Conservation (phyloP, 2,329 filamentous ascomycete species). For the Golovinomyces cichoracearum region DNA sequence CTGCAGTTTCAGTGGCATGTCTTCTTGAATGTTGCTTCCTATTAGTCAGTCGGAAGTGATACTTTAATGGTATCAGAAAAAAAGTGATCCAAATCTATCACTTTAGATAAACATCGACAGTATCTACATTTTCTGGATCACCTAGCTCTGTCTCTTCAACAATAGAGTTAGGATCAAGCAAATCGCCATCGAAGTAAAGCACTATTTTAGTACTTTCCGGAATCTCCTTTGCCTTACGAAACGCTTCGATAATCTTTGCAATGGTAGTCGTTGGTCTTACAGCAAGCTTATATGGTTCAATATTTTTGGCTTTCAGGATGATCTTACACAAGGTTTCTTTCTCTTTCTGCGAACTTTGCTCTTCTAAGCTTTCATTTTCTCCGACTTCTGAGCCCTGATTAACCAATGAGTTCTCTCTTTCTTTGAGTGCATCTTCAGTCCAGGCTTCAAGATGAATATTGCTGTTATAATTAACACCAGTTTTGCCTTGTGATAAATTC, state of each 20-base stretch:
- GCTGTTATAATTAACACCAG: conserved; percentile 23
- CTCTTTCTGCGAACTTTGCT: conserved; percentile 8
- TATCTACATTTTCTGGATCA: conserved; percentile 48
- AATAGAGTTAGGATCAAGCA: conserved; percentile 30
- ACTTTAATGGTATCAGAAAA: background rate
- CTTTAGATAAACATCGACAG: conserved; percentile 34
- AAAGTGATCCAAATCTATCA: conserved; percentile 1
- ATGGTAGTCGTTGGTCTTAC: conserved; percentile 31
- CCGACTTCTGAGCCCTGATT: conserved; percentile 4
- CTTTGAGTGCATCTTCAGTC: conserved; percentile 35
- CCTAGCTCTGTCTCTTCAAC: conserved; percentile 45
- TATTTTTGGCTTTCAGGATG: conserved; percentile 26
- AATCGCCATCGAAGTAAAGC: conserved; percentile 52
- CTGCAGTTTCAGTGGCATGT: too few relatives aligned
- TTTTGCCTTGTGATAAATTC: conserved; percentile 10
- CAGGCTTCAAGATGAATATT: conserved; percentile 54
- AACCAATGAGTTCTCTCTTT: conserved; percentile 8
- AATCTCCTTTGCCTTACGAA: conserved; percentile 28
- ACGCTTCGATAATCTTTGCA: conserved; percentile 34
- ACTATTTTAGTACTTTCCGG: conserved; percentile 26
- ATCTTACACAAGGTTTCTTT: conserved; percentile 21
- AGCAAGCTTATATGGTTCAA: conserved; percentile 25
- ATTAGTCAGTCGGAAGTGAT: too few relatives aligned
- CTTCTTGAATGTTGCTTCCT: too few relatives aligned
- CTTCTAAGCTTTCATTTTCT: conserved; percentile 8